phyloP scores from a whole-genome alignment of 2,329 filamentous ascomycete genomes.

The Ceratocystis lukuohia region DNA sequence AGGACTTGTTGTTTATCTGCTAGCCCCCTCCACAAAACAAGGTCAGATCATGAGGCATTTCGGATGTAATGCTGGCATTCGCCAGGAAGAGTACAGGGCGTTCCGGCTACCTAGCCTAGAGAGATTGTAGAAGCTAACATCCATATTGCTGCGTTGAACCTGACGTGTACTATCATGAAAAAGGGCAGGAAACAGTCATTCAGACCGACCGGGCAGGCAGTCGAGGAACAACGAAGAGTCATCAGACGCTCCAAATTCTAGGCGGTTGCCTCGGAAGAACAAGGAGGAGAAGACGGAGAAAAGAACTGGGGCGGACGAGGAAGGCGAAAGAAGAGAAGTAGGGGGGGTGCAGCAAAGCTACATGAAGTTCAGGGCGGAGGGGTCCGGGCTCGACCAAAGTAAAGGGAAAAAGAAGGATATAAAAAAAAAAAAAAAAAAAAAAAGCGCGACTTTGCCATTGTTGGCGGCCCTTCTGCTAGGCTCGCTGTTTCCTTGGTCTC shows the following conservation, averaged over 20 bases:
- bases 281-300: conserved; percentile 1
- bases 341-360: neutral
- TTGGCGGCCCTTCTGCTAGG: neutral
- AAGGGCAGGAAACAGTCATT: too few relatives aligned
- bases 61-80: too few relatives aligned
- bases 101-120: too few relatives aligned
- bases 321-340: neutral
- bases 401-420: neutral
- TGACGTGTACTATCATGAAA: too few relatives aligned
- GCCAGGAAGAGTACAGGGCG: too few relatives aligned
- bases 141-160: too few relatives aligned
- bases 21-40: too few relatives aligned
- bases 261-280: neutral
- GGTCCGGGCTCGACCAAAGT: neutral
- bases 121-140: too few relatives aligned
- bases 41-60: too few relatives aligned
- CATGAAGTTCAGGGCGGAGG: neutral
- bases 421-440: neutral
- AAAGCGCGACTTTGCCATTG: neutral
- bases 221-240: neutral
- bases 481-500: too few relatives aligned
- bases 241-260: neutral
- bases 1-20: too few relatives aligned
- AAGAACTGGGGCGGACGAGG: neutral
- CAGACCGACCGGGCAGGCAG: neutral